Base-by-base conservation (phyloP, 306 rosid genomes). In the Begonia loranthoides region DNA sequence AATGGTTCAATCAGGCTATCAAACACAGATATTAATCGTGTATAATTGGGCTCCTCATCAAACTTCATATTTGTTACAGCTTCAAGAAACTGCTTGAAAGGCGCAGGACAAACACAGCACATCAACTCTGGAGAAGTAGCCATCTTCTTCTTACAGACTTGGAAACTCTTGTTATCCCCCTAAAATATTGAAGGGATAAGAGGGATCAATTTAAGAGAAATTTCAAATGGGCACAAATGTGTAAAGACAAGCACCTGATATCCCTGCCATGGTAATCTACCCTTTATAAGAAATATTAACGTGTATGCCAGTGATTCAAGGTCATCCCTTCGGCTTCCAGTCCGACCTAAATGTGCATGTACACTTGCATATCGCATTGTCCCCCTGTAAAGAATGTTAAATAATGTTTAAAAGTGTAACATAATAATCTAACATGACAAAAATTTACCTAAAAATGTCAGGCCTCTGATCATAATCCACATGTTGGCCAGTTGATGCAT, bases 241-340 rank as follows among this genome's bases (percentile, higher is more conserved):
- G 36, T 28, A 28, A 28, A 28, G 36, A 28, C 36, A 56, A 55
- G 21, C 15, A 83, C 96, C 92, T 83, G 96, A 74, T 83, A 87
- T 64, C 96, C 96, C 78, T 87, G 96, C 96, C 96, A 87, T 3
- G 96, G 96, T 41, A 87, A 74, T 76, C 92, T 80, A 73, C 96
- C 96, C 66, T 58, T 83, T 51, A 87, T 76, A 54, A 87, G 96
- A 77, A 87, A 87, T 76, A 87, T 76, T 59, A 87, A 71, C 0
- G 96, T 87, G 78, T 87, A 87, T 3, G 96, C 96, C 65, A 87
- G 60, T 21, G 96, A 87, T 70, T 87, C 96, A 6, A 87, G 92
- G 72, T 87, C 96, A 22, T 87, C 96, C 69, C 94, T 76, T 57
- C 96, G 77, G 68, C 96, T 87, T 48, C 96, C 94, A 40, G 96